Base-by-base conservation (phyloP, 805 yeast species). In the Suhomyces xylopsoci region DNA sequence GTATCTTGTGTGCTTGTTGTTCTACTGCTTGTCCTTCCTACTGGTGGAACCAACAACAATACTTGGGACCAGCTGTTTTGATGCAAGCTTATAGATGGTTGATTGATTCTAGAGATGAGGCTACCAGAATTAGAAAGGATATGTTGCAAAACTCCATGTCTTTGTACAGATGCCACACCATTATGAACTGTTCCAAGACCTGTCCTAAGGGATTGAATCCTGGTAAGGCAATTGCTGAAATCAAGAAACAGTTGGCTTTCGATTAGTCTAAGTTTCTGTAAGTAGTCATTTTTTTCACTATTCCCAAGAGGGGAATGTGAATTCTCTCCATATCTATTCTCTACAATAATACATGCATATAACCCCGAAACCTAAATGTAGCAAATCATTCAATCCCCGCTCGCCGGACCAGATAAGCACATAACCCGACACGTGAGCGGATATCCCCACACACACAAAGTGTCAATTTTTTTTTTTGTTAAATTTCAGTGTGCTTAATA, bases 31-130 rank as follows among this genome's bases (percentile, higher is more conserved):
- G 99, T 80, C 99, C 99, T 51, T 92, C 98, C 3, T 94, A 94
- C 82, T 94, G 99, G 99, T 94, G 99, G 99, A 94, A 94, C 78
- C 97, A 90, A 78, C 96, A 92, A 76, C 96, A 94, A 80, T 94
- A 94, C 77, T 79, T 94, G 64, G 99, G 99, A 53, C 99, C 99
- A 24, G 99, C 99, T 28, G 98, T 94, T 51, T 82, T 94, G 73
- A 89, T 94, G 97, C 99, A 94, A 81, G 97, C 98, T 51, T 94
- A 85, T 82, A 87, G 99, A 80, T 94, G 99, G 99, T 85, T 94
- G 81, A 84, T 91, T 56, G 99, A 94, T 75, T 87, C 96, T 43
- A 87, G 99, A 80, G 99, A 94, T 76, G 87, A 90, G 73, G 97
- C 97, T 51, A 80, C 90, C 44, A 77, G 73, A 56, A 64, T 79